A percentile compares a stretch with the other conserved stretches of the same genome.
Evolutionary conservation across 2,329 filamentous ascomycete genomes (phyloP).

Genomic region (Leptoxyphium fumago): DNA sequence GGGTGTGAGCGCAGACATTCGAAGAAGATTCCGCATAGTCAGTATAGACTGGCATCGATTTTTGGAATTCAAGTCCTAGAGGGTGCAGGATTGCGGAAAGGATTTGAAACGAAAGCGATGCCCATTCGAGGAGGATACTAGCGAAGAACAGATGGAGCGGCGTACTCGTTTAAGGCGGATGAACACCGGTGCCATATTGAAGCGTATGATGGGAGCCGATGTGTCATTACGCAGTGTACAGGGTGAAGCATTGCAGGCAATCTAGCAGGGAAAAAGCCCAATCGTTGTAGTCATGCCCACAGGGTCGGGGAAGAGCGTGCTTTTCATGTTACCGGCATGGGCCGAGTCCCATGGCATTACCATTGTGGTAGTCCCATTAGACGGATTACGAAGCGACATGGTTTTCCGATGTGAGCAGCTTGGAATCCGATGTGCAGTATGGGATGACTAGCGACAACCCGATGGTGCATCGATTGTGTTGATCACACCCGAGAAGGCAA

Average conservation of each 20-base stretch:
- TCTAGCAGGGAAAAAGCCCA: neutral
- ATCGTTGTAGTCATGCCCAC: slow-evolving; percentile 1
- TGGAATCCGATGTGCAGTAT: neutral
- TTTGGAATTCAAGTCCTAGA: slow-evolving; percentile 1
- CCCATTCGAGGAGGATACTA: slow-evolving; percentile 1
- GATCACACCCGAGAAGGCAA: neutral
- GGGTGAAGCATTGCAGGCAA: slow-evolving; percentile 1
- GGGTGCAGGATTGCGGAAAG: neutral
- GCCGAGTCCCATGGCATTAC: neutral
- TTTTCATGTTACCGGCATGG: neutral
- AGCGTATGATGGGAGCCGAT: slow-evolving; percentile 2
- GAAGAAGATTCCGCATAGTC: slow-evolving; percentile 1
- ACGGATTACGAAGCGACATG: neutral
- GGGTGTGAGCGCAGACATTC: neutral
- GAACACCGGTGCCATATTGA: slow-evolving; percentile 1
- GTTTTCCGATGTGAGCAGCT: neutral
- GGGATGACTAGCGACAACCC: neutral
- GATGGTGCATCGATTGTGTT: neutral
- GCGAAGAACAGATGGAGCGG: slow-evolving; percentile 1
- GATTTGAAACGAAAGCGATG: slow-evolving; percentile 2
- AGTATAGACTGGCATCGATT: slow-evolving; percentile 4
- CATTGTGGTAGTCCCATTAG: neutral
- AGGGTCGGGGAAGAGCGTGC: neutral
- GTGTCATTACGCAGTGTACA: slow-evolving; percentile 2
- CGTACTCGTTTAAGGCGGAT: slow-evolving; percentile 2